These are phyloP conservation scores for Juglanconis juglandina DNA, from an alignment of 2,329 filamentous ascomycete genomes.

Conservation along the genomic window DNA sequence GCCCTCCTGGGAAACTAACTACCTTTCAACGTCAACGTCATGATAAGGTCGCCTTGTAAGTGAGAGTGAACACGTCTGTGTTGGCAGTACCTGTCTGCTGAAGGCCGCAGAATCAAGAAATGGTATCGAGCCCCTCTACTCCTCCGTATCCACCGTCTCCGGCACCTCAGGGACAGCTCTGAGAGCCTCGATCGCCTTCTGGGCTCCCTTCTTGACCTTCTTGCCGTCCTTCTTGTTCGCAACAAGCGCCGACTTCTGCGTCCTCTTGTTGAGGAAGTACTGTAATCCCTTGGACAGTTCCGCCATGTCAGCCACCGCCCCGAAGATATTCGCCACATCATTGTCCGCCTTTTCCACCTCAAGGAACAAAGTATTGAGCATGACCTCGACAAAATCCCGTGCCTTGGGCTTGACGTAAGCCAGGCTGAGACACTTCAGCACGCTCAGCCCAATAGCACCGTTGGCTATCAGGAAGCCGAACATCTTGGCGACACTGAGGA, in stretches of 20 bases:
- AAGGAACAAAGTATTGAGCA: slow-evolving; percentile 73
- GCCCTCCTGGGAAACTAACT: no score
- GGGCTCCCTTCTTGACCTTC: slow-evolving; percentile 46
- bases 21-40: no score
- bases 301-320: slow-evolving; percentile 58
- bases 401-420: slow-evolving; percentile 74
- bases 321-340: slow-evolving; percentile 62
- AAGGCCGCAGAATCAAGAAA: no score
- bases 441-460: slow-evolving; percentile 41
- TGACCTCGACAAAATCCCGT: slow-evolving; percentile 72
- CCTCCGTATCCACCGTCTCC: neutral
- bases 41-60: no score
- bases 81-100: no score
- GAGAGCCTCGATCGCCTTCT: slow-evolving; percentile 38
- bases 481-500: slow-evolving; percentile 53
- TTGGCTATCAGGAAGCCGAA: slow-evolving; percentile 50
- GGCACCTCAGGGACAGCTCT: slow-evolving; percentile 23
- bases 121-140: neutral
- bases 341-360: slow-evolving; percentile 39
- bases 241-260: slow-evolving; percentile 61
- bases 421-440: slow-evolving; percentile 72
- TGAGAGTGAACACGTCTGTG: no score
- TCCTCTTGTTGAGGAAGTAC: slow-evolving; percentile 74
- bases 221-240: slow-evolving; percentile 45
- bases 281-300: slow-evolving; percentile 71